Evolutionary conservation across 345 rosid genomes (phyloP).

Genomic region (Kandelia obovata): DNA sequence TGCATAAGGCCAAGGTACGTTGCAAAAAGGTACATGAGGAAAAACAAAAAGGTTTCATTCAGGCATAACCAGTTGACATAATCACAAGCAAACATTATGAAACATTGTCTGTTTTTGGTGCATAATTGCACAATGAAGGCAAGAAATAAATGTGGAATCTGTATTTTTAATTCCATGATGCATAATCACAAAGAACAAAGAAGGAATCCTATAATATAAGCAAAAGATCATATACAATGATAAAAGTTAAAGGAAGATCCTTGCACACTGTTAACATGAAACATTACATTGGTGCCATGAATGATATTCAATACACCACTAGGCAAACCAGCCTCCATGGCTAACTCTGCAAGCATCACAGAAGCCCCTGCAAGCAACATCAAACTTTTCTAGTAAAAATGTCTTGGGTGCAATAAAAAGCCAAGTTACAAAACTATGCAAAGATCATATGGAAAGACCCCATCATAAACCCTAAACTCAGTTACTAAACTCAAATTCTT

Average conservation of each 20-base stretch:
- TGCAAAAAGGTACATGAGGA: background rate
- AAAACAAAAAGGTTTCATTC: background rate
- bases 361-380: conserved; percentile 37
- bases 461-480: too few relatives aligned
- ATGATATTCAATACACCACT: conserved; percentile 50
- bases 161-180: background rate
- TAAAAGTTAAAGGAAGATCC: conserved; percentile 4
- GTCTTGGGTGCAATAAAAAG: background rate
- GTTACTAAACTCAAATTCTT: too few relatives aligned
- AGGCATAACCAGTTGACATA: background rate
- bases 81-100: background rate
- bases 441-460: too few relatives aligned
- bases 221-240: background rate
- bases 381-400: background rate
- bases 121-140: background rate
- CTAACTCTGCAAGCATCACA: conserved; percentile 46
- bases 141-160: background rate
- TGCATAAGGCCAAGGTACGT: background rate
- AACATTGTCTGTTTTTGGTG: background rate
- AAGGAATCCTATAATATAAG: background rate
- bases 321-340: conserved; percentile 54
- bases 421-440: too few relatives aligned
- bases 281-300: conserved; percentile 44
- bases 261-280: background rate
- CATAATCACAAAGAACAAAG: background rate